Evolutionary conservation across 768 basidiomycete genomes (phyloP).

Genomic region (Hypsizygus marmoreus): DNA sequence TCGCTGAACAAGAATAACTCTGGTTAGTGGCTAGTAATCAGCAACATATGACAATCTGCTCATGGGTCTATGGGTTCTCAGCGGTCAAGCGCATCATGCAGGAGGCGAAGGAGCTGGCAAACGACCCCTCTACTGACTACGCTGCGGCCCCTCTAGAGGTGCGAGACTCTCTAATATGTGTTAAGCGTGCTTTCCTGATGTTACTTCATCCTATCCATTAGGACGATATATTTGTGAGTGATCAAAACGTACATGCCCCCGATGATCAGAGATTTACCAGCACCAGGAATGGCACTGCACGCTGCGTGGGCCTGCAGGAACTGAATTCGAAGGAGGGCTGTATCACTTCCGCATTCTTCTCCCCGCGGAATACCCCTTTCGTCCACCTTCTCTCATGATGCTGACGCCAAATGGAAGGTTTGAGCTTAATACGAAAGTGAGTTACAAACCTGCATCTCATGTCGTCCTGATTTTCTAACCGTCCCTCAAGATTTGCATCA

Average conservation of each 20-base stretch:
- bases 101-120: conserved; percentile 87
- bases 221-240: conserved; percentile 88
- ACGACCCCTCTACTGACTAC: conserved; percentile 86
- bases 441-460: conserved; percentile 17
- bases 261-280: conserved; percentile 20
- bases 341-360: conserved; percentile 93
- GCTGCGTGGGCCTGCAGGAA: conserved; percentile 83
- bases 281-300: conserved; percentile 92
- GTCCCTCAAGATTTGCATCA: conserved; percentile 77
- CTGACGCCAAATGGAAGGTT: conserved; percentile 97
- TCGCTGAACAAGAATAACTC: conserved; percentile 90
- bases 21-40: conserved; percentile 43
- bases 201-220: conserved; percentile 28
- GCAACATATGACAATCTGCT: neutral
- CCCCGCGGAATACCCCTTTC: conserved; percentile 94
- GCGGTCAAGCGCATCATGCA: conserved; percentile 98
- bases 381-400: conserved; percentile 94
- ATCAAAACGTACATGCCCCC: neutral
- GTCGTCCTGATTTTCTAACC: conserved; percentile 3
- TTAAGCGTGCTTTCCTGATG: neutral
- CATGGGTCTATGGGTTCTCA: conserved; percentile 26
- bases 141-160: conserved; percentile 82
- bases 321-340: conserved; percentile 93
- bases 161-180: conserved; percentile 13
- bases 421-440: conserved; percentile 92